A percentile compares a stretch with the other conserved stretches of the same genome.
Evolutionary conservation across 345 rosid genomes (phyloP).

Genomic region (Lepidium didymum): DNA sequence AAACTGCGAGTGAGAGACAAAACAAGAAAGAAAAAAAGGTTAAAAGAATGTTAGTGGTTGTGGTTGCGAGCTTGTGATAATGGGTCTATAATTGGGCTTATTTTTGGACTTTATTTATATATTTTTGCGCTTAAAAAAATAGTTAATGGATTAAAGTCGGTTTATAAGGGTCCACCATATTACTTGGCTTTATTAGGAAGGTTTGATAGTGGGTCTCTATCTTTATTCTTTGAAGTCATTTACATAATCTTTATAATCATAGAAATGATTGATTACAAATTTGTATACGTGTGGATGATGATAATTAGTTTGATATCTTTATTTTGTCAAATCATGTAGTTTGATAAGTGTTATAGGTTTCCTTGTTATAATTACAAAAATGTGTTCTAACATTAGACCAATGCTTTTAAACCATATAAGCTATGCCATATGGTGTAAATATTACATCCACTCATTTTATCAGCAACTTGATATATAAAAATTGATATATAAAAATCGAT

Average conservation of each 20-base stretch:
- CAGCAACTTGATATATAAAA: no score
- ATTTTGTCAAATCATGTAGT: not conserved
- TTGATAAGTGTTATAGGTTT: no score
- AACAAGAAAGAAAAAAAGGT: not conserved
- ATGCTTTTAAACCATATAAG: no score
- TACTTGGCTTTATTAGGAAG: slow-evolving; percentile 23
- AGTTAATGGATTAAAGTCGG: not conserved
- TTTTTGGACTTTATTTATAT: not conserved
- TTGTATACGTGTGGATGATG: not conserved
- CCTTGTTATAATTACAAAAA: no score
- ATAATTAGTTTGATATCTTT: not conserved
- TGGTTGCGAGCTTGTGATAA: slow-evolving; percentile 10
- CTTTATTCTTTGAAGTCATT: not conserved
- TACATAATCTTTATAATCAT: not conserved
- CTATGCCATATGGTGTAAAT: no score
- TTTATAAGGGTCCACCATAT: slow-evolving; percentile 16
- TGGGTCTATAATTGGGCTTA: slow-evolving; percentile 13
- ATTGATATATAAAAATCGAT: no score
- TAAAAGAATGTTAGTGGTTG: slow-evolving; percentile 9
- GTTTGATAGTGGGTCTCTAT: slow-evolving; percentile 20
- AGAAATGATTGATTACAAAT: not conserved
- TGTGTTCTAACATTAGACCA: no score
- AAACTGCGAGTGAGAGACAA: not conserved
- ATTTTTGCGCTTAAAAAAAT: not conserved
- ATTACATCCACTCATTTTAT: no score